These are phyloP conservation scores for Alloteropsis semialata DNA, from an alignment of 176 grass and related monocot species.

Conservation along the genomic window DNA sequence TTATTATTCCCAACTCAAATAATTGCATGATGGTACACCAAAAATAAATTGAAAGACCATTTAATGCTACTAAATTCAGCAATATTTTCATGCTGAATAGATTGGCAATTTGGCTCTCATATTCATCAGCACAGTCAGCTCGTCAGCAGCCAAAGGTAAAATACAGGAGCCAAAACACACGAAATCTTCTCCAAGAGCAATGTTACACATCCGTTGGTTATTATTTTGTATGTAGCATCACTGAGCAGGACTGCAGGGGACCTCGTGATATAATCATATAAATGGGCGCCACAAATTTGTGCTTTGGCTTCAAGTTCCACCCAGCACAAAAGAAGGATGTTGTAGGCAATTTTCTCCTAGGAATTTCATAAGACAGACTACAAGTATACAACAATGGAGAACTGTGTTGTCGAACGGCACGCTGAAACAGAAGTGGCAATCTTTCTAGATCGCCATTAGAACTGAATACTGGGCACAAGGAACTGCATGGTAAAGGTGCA, in stretches of 20 bases:
- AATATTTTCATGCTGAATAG: background rate
- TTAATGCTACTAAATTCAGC: background rate
- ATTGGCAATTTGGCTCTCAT: background rate
- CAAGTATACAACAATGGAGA: slow-evolving; percentile 34
- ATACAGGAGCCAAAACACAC: background rate
- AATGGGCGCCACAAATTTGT: background rate
- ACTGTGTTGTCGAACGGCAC: background rate
- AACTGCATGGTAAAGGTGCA: slow-evolving; percentile 25
- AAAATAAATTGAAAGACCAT: too few species aligned
- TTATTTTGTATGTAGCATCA: background rate
- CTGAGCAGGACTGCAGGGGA: background rate
- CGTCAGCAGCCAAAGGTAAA: background rate
- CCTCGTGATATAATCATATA: background rate
- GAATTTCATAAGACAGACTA: slow-evolving; percentile 12
- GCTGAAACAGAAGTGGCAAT: background rate
- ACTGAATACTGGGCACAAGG: background rate
- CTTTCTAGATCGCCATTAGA: slow-evolving; percentile 1
- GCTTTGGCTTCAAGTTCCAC: background rate
- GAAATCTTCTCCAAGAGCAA: slow-evolving; percentile 3
- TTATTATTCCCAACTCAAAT: background rate
- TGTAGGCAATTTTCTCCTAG: slow-evolving; percentile 1
- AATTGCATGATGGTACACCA: background rate
- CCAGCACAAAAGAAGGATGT: slow-evolving; percentile 1
- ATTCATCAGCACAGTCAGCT: background rate
- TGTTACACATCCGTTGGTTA: background rate